Conservation (phyloP, 495 filamentous ascomycete species). For the Neurospora africana region DNA sequence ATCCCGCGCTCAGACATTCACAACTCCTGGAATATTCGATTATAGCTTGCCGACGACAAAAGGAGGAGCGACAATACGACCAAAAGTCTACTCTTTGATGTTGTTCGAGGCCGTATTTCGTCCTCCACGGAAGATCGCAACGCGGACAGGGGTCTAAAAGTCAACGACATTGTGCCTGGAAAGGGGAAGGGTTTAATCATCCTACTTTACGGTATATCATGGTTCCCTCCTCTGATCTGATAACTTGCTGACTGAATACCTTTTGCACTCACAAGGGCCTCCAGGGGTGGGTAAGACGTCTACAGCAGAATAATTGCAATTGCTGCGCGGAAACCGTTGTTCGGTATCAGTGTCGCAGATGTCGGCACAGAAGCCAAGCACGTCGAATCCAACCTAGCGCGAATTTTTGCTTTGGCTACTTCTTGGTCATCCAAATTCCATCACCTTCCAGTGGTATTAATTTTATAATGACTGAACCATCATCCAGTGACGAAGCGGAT, state of each 20-base stretch:
- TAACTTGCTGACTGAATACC: not conserved
- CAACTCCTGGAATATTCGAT: conserved; percentile 1
- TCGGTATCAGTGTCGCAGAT: conserved; percentile 13
- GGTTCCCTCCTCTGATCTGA: not conserved
- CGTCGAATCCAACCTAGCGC: conserved; percentile 23
- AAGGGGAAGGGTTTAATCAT: conserved; percentile 30
- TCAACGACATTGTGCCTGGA: conserved; percentile 37
- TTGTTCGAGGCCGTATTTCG: conserved; percentile 1
- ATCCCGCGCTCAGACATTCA: not conserved
- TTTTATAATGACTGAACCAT: not conserved
- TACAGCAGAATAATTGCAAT: conserved; percentile 37
- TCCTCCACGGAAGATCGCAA: not conserved
- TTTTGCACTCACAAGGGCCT: conserved; percentile 38
- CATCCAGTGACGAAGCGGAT: conserved; percentile 32
- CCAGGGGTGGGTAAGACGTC: conserved; percentile 50
- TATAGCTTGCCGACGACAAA: not conserved
- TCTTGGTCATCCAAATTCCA: conserved; percentile 19
- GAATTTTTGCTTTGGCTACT: conserved; percentile 31
- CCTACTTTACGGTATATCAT: conserved; percentile 3
- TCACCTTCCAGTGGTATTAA: not conserved
- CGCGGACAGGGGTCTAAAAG: not conserved
- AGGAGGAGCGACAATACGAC: not conserved
- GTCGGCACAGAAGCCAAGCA: conserved; percentile 10
- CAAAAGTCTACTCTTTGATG: conserved; percentile 3
- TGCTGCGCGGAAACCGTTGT: conserved; percentile 28